Conservation (phyloP, 495 filamentous ascomycete species). For the Penicillium chermesinum region DNA sequence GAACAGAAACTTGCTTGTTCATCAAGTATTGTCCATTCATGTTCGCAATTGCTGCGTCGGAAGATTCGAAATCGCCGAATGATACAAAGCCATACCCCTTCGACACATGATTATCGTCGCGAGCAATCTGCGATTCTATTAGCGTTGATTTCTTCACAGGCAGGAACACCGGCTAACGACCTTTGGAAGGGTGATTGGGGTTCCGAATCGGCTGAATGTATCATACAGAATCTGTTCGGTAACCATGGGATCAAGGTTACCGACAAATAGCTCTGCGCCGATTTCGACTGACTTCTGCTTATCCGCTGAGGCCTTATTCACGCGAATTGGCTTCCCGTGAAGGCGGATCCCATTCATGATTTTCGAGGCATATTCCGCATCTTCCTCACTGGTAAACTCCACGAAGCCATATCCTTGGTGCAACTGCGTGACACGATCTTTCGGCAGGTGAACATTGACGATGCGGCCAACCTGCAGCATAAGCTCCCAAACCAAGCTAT, state of each 20-base stretch:
- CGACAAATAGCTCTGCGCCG: conserved; percentile 94
- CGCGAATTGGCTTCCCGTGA: conserved; percentile 90
- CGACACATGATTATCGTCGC: conserved; percentile 83
- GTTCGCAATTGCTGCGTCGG: conserved; percentile 81
- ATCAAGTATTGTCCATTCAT: conserved; percentile 98
- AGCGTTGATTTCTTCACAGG: conserved; percentile 2
- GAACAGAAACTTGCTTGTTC: conserved; percentile 92
- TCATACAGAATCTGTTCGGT: conserved; percentile 97
- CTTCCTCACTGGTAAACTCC: conserved; percentile 92
- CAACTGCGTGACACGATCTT: conserved; percentile 91
- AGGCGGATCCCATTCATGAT: conserved; percentile 95
- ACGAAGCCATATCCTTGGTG: conserved; percentile 99
- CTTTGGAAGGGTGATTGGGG: conserved; percentile 77
- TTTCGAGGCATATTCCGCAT: conserved; percentile 93
- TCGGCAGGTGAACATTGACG: conserved; percentile 94
- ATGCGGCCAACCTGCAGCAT: conserved; percentile 97
- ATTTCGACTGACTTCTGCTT: conserved; percentile 96
- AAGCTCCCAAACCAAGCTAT: conserved; percentile 90
- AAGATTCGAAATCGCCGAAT: conserved; percentile 90
- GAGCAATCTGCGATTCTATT: conserved; percentile 57
- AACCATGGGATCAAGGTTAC: conserved; percentile 91
- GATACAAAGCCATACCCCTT: conserved; percentile 98
- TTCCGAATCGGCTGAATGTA: conserved; percentile 92
- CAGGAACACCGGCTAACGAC: no score
- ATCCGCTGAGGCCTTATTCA: conserved; percentile 95